A percentile compares a stretch with the other conserved stretches of the same genome.
Conservation (phyloP, 164 flowering plant species). For the Liriodendron chinense region DNA sequence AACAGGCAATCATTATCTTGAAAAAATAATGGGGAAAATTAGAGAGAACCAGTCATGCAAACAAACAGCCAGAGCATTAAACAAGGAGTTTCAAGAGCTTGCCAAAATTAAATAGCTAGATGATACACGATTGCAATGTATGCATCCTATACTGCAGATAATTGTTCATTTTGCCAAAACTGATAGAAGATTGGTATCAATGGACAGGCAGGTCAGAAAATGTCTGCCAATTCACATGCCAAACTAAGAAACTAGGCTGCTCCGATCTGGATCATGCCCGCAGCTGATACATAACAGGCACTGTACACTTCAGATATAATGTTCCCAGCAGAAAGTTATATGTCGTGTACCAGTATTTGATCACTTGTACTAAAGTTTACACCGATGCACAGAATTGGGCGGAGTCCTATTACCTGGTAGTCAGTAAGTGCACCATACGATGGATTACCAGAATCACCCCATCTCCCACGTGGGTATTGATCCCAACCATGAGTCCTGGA, state of each 20-base stretch:
- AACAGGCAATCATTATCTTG: background rate
- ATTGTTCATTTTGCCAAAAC: background rate
- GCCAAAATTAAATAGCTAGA: background rate
- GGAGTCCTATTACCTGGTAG: constrained; percentile 55
- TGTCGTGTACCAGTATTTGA: background rate
- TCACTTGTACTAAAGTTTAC: background rate
- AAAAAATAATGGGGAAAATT: background rate
- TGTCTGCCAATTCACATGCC: background rate
- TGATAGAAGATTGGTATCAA: background rate
- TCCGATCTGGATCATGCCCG: background rate
- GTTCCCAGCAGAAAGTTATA: background rate
- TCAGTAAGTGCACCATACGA: constrained; percentile 85
- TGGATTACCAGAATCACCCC: constrained; percentile 88
- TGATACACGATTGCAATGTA: too few species aligned
- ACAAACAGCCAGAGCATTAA: background rate
- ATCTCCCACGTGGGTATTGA: constrained; percentile 83
- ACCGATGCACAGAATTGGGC: background rate
- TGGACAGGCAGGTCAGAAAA: background rate
- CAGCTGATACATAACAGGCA: background rate
- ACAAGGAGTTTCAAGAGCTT: background rate
- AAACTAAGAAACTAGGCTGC: background rate
- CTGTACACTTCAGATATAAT: background rate
- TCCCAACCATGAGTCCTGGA: constrained; percentile 87
- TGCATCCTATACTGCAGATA: too few species aligned
- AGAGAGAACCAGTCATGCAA: background rate